A percentile compares a stretch with the other conserved stretches of the same genome.
Evolutionary conservation across 2,329 filamentous ascomycete species (phyloP).

Genomic region (Ophiostoma tasmaniense): DNA sequence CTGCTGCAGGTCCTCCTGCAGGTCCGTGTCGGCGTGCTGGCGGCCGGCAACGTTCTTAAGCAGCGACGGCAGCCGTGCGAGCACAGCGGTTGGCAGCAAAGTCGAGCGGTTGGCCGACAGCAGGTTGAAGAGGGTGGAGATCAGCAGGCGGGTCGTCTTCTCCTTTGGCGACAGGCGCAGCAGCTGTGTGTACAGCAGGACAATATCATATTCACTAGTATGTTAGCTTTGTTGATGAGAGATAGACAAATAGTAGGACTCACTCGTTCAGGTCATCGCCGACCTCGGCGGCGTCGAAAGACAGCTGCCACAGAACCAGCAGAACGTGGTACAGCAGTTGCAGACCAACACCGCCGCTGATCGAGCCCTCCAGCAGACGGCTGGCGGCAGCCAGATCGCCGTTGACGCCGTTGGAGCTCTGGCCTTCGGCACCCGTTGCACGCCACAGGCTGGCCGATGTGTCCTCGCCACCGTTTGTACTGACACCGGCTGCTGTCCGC

Average conservation of each 20-base stretch:
- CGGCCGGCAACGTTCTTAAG: conserved; percentile 54
- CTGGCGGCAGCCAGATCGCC: conserved; percentile 10
- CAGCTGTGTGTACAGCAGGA: conserved; percentile 86
- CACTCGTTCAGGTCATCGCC: conserved; percentile 78
- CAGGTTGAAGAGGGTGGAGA: conserved; percentile 84
- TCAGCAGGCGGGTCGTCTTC: conserved; percentile 86
- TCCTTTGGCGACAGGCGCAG: conserved; percentile 91
- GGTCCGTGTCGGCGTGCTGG: conserved; percentile 56
- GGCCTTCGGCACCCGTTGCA: conserved; percentile 29
- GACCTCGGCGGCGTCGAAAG: conserved; percentile 74
- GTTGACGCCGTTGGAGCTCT: conserved; percentile 8
- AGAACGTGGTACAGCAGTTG: conserved; percentile 92
- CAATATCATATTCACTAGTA: conserved; percentile 77
- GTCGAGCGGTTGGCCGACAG: conserved; percentile 61
- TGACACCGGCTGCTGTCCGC: conserved; percentile 64
- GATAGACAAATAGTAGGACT: conserved; percentile 27
- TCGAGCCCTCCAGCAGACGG: conserved; percentile 45
- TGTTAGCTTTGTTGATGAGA: background rate
- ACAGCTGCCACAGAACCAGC: conserved; percentile 91
- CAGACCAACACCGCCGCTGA: conserved; percentile 77
- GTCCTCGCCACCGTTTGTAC: conserved; percentile 45
- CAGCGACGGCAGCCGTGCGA: conserved; percentile 68
- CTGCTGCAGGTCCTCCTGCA: conserved; percentile 52
- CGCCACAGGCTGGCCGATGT: conserved; percentile 55
- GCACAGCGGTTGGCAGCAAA: conserved; percentile 73